Evolutionary conservation across 345 rosid genomes (phyloP).

Genomic region (Bruguiera sexangula): DNA sequence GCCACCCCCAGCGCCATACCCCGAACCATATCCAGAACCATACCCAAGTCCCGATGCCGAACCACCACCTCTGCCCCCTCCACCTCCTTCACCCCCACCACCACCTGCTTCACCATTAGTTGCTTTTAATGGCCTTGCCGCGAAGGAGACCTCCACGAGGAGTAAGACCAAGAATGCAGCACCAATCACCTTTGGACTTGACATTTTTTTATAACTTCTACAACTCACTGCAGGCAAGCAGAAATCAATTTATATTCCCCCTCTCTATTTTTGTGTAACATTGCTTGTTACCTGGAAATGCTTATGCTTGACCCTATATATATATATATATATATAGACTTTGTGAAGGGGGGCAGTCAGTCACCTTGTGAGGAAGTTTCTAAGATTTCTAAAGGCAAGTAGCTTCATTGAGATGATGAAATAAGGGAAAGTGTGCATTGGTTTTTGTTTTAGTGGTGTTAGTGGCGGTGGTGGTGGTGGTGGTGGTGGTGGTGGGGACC

Average conservation of each 20-base stretch:
- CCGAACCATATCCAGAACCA: conserved; percentile 25
- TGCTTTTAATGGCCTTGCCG: conserved; percentile 35
- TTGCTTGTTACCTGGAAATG: conserved; percentile 7
- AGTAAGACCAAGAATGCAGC: conserved; percentile 43
- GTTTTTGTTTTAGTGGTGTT: conserved; percentile 9
- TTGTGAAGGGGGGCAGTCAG: background rate
- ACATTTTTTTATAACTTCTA: conserved; percentile 19
- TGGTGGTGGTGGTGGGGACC: background rate
- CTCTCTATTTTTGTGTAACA: background rate
- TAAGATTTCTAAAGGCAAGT: conserved; percentile 11
- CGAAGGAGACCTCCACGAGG: conserved; percentile 41
- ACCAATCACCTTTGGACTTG: conserved; percentile 27
- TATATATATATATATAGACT: conserved; percentile 15
- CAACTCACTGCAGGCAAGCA: background rate
- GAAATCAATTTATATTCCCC: background rate
- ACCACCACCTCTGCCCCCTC: conserved; percentile 33
- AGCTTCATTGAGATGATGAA: background rate
- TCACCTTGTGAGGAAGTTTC: background rate
- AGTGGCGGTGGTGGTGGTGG: background rate
- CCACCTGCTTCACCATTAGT: conserved; percentile 18
- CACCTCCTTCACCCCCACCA: conserved; percentile 42
- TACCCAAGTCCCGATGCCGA: conserved; percentile 12
- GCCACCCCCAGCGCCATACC: conserved; percentile 47
- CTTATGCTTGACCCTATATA: conserved; percentile 5
- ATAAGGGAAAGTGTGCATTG: background rate